These are phyloP conservation scores for Leccinum sublutescens DNA, from an alignment of 768 basidiomycete species.

Conservation along the genomic window DNA sequence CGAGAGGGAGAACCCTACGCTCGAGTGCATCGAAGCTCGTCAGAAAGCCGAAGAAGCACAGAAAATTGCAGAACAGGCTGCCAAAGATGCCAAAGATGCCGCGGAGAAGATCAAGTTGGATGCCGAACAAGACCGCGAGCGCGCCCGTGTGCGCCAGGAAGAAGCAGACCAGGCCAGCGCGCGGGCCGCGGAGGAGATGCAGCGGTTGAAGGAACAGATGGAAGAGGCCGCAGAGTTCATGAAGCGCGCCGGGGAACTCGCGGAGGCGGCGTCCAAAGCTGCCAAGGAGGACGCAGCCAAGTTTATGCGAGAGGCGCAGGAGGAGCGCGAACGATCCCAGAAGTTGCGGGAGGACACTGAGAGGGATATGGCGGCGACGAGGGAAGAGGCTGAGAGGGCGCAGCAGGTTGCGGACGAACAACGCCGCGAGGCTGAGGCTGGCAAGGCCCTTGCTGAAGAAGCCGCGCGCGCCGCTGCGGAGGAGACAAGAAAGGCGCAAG, in stretches of 20 bases:
- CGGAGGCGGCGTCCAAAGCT: slow-evolving; percentile 3
- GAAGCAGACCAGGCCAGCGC: background rate
- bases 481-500: too few species aligned
- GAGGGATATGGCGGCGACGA: slow-evolving; percentile 4
- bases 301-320: slow-evolving; percentile 2
- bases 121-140: background rate
- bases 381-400: slow-evolving; percentile 1
- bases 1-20: background rate
- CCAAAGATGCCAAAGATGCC: background rate
- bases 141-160: background rate
- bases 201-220: slow-evolving; percentile 9
- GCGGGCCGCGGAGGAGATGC: background rate
- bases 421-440: too few species aligned
- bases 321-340: slow-evolving; percentile 6
- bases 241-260: background rate
- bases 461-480: too few species aligned
- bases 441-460: too few species aligned
- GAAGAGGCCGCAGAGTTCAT: slow-evolving; percentile 1
- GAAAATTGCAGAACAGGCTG: background rate
- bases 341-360: slow-evolving; percentile 6
- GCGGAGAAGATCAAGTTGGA: background rate
- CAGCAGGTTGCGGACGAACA: too few species aligned
- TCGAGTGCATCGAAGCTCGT: background rate
- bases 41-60: background rate
- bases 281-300: slow-evolving; percentile 8